Evolutionary conservation across 1,139 yeast genomes (phyloP).

Genomic region (Nematodospora anomalae): DNA sequence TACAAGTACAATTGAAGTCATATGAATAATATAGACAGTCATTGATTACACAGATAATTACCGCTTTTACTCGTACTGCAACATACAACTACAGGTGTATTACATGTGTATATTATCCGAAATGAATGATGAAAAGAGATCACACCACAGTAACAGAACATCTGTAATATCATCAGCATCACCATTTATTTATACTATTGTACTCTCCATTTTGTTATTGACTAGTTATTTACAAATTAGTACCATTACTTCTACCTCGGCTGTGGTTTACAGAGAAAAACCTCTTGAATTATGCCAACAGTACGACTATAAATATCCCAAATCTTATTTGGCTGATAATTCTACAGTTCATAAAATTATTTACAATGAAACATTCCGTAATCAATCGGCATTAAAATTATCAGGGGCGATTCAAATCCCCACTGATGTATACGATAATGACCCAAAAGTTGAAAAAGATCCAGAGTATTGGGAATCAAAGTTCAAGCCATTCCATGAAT

Average conservation of each 20-base stretch:
- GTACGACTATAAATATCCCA: slow-evolving; percentile 29
- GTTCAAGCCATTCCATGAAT: slow-evolving; percentile 25
- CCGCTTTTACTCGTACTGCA: too few species aligned
- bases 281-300: slow-evolving; percentile 28
- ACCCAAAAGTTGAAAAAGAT: slow-evolving; percentile 34
- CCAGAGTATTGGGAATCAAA: slow-evolving; percentile 31
- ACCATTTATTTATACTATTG: neutral
- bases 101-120: too few species aligned
- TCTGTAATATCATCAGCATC: too few species aligned
- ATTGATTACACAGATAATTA: too few species aligned
- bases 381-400: slow-evolving; percentile 34
- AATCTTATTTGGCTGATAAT: slow-evolving; percentile 28
- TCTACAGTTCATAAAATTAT: slow-evolving; percentile 31
- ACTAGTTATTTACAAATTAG: neutral
- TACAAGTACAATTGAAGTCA: too few species aligned
- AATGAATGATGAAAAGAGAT: too few species aligned
- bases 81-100: too few species aligned
- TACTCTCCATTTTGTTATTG: neutral
- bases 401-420: slow-evolving; percentile 37
- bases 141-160: too few species aligned
- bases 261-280: too few species aligned
- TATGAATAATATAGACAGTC: too few species aligned
- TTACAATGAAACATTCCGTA: slow-evolving; percentile 32
- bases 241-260: too few species aligned
- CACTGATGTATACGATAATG: slow-evolving; percentile 39